A percentile compares a stretch with the other conserved stretches of the same genome.
These are phyloP conservation scores for Patellifolia procumbens DNA, from an alignment of 179 eudicot genomes.

Conservation along the genomic window DNA sequence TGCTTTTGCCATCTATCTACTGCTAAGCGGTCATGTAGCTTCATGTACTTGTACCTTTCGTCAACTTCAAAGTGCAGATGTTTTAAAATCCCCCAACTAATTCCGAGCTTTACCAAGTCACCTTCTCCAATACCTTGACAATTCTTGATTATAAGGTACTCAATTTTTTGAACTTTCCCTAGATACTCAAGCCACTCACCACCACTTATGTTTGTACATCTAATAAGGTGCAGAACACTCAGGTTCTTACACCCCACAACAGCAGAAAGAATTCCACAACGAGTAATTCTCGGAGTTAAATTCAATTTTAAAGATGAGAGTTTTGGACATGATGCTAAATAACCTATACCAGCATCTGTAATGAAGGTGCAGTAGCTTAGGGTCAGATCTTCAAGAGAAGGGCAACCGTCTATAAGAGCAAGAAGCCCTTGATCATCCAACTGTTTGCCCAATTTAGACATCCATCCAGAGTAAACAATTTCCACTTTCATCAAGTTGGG, in stretches of 20 bases:
- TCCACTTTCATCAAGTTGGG: constrained; percentile 72
- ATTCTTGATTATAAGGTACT: constrained; percentile 68
- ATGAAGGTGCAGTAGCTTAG: constrained; percentile 84
- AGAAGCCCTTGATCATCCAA: constrained; percentile 77
- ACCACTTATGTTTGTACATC: constrained; percentile 65
- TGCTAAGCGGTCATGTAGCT: constrained; percentile 63
- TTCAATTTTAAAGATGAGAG: constrained; percentile 71
- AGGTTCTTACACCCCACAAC: constrained; percentile 74
- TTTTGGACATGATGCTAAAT: constrained; percentile 59
- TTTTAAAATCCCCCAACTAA: constrained; percentile 67
- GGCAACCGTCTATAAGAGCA: constrained; percentile 57
- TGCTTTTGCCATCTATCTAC: constrained; percentile 77
- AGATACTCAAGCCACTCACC: constrained; percentile 87
- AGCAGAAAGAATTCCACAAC: constrained; percentile 76
- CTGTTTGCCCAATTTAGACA: constrained; percentile 80
- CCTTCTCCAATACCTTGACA: constrained; percentile 87
- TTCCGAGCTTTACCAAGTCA: constrained; percentile 72
- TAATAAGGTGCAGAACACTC: constrained; percentile 56
- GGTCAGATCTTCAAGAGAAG: constrained; percentile 57
- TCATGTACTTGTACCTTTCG: constrained; percentile 81
- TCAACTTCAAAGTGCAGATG: constrained; percentile 72
- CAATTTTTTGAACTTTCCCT: constrained; percentile 63
- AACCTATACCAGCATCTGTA: constrained; percentile 72
- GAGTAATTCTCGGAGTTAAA: constrained; percentile 80
- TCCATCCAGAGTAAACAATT: constrained; percentile 83